Evolutionary conservation across 495 filamentous ascomycete genomes (phyloP), one percentile per base, ranked within the genome.

Genomic region (Corynascus novoguineensis): DNA sequence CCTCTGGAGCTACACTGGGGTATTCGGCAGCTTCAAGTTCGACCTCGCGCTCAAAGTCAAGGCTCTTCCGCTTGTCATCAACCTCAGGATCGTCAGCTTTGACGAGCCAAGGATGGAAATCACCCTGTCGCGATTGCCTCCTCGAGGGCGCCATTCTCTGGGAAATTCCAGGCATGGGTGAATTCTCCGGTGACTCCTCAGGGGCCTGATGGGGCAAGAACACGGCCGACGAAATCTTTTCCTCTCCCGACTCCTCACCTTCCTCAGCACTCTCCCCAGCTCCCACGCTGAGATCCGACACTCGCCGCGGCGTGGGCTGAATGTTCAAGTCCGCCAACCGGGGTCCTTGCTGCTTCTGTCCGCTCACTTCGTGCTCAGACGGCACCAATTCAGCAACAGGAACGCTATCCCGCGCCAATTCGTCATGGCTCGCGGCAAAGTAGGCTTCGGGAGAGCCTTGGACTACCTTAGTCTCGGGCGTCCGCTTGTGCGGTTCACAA

Each of bases 211-310:
- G 93, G 19, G 93, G 93, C 60, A 93, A 82, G 70, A 97, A 98
- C 50, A 96, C 77, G 11, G 92, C 92, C 38, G 92, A 97, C 9
- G 88, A 92, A 46, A 98, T 97, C 69, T 96, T 89, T 65, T 97
- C 93, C 67, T 91, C 83, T 22, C 88, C 88, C 40, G 89, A 91
- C 52, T 93, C 90, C 25, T 96, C 89, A 32, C 87, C 87, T 51
- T 88, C 87, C 63, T 81, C 78, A 50, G 70, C 71, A 55, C 70
- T 75, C 68, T 78, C 77, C 49, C 66, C 60, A 57, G 55, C 58
- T 50, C 65, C 66, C 41, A 60, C 63, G 49, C 62, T 63, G 54
- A 64, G 69, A 56, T 68, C 69, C 21, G 62, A 67, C 24, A 61
- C 57, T 17, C 69, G 61, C 27, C 62, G 53, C 9, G 48, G 37